Conservation (phyloP, 805 yeast genomes). For the Starmerella asiatica region DNA sequence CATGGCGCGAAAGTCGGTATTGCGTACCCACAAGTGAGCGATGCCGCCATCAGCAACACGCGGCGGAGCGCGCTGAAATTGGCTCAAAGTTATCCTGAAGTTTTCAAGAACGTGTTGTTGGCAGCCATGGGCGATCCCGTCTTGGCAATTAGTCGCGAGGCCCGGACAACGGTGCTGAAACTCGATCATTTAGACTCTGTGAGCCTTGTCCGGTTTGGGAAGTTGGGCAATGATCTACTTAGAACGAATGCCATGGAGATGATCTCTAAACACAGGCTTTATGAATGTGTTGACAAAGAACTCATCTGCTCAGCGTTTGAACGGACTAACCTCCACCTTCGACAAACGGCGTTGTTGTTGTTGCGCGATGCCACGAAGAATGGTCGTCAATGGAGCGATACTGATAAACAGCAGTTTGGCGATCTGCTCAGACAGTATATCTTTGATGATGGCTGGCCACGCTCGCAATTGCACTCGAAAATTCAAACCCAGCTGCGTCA, state of each 20-base stretch:
- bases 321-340: slow-evolving; percentile 35
- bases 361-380: slow-evolving; percentile 4
- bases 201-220: slow-evolving; percentile 35
- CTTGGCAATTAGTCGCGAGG: slow-evolving; percentile 42
- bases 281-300: slow-evolving; percentile 46
- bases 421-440: slow-evolving; percentile 19
- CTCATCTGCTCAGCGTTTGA: slow-evolving; percentile 19
- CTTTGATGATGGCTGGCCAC: slow-evolving; percentile 26
- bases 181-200: slow-evolving; percentile 33
- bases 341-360: slow-evolving; percentile 41
- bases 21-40: slow-evolving; percentile 30
- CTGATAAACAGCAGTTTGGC: slow-evolving; percentile 3
- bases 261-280: slow-evolving; percentile 30
- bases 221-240: slow-evolving; percentile 38
- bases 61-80: slow-evolving; percentile 35
- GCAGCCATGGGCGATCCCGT: slow-evolving; percentile 52
- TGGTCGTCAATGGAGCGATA: background rate
- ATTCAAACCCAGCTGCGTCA: slow-evolving; percentile 15
- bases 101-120: slow-evolving; percentile 33
- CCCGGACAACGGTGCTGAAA: slow-evolving; percentile 34
- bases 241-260: slow-evolving; percentile 26
- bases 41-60: slow-evolving; percentile 33
- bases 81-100: slow-evolving; percentile 20
- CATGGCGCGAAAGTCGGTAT: slow-evolving; percentile 7
- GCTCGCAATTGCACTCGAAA: slow-evolving; percentile 5